These are phyloP conservation scores for Colletotrichum orchidophilum DNA, from an alignment of 2,329 filamentous ascomycete species.

Conservation along the genomic window DNA sequence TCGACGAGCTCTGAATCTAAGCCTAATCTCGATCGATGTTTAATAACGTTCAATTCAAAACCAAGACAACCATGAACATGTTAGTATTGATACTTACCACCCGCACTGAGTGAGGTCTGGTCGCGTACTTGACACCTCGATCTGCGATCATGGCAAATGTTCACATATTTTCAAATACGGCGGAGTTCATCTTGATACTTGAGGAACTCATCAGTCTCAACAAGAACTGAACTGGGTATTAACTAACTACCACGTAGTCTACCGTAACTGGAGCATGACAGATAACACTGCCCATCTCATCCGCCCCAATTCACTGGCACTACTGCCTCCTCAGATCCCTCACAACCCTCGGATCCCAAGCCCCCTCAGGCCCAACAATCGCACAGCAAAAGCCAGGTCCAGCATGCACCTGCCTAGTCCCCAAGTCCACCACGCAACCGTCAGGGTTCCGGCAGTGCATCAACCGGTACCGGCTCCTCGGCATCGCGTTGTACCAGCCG, in stretches of 20 bases:
- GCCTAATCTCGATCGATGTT: no score
- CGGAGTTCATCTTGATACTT: accelerated
- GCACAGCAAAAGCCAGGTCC: neutral
- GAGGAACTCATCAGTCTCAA: neutral
- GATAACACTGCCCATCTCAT: neutral
- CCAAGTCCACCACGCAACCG: no score
- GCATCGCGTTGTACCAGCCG: neutral
- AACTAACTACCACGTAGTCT: neutral
- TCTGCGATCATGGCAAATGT: no score
- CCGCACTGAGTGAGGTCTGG: no score
- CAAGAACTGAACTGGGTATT: neutral
- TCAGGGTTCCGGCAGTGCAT: neutral
- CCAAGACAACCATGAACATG: no score
- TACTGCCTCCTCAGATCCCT: neutral
- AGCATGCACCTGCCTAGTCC: neutral
- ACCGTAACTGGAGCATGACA: neutral
- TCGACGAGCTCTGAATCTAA: no score
- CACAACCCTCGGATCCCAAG: neutral
- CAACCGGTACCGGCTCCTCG: neutral
- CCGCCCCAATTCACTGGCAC: neutral
- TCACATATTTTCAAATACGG: neutral
- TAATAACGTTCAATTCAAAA: no score
- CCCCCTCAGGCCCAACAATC: neutral
- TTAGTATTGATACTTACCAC: no score
- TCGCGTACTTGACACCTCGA: no score